Evolutionary conservation across 495 filamentous ascomycete species (phyloP).

Genomic region (Immersiella caudata): DNA sequence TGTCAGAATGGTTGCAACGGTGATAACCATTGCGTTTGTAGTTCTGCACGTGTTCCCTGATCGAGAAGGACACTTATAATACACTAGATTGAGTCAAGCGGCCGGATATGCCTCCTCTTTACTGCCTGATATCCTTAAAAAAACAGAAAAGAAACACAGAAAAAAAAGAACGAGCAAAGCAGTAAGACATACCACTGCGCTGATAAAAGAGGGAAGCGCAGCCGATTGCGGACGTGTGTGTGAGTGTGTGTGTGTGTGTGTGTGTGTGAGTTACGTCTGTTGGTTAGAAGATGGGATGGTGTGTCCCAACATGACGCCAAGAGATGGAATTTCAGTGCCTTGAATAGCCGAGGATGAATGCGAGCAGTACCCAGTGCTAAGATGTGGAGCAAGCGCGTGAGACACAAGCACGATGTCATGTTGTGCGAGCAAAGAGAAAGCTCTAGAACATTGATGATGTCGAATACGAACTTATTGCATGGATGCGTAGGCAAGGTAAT

Average conservation of each 20-base stretch:
- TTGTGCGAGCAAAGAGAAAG: too few species aligned
- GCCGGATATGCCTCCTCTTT: neutral
- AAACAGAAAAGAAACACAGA: too few species aligned
- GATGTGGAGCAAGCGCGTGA: too few species aligned
- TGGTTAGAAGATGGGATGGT: too few species aligned
- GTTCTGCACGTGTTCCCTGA: neutral
- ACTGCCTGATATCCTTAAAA: neutral
- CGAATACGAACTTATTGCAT: too few species aligned
- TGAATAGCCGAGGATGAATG: neutral
- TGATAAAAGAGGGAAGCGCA: neutral
- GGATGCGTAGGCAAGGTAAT: too few species aligned
- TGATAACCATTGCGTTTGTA: neutral
- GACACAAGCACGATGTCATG: too few species aligned
- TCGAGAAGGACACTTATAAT: neutral
- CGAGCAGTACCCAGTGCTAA: too few species aligned
- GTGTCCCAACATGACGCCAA: neutral
- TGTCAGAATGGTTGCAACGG: neutral
- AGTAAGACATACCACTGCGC: neutral
- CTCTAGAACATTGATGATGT: too few species aligned
- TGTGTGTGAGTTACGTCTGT: neutral
- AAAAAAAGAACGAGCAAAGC: too few species aligned
- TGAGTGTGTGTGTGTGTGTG: neutral
- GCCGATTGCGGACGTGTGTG: neutral
- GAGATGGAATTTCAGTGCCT: neutral
- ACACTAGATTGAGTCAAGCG: neutral